Evolutionary conservation across 768 basidiomycete species (phyloP), one percentile per base, ranked within the genome.

Genomic region (Phylloporus sp.): DNA sequence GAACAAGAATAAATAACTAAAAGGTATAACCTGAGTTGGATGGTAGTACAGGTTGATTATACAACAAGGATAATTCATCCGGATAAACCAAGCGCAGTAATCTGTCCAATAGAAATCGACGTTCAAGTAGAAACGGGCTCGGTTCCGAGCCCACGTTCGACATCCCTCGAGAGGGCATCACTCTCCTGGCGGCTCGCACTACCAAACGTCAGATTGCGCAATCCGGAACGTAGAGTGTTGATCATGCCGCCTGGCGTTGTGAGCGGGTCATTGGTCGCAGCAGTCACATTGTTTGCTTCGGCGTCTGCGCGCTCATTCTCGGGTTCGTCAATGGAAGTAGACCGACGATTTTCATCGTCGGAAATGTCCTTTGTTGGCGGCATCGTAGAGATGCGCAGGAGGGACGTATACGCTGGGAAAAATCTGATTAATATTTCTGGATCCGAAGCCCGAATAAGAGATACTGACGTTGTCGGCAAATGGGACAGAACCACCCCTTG

Each of bases 401-500:
- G 76, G 1, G 92, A 93, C 0, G 91, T 93, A 62, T 95, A 95
- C 11, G 92, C 90, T 92, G 56, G 9, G 23, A 24, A 49, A 6
- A 4, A 18, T 32, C 20, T 24, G 4, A 16, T 31, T 55, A 52
- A 32, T 47, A 46, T 34, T 16, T 53, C 43, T n/a, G 16, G 8
- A 27, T 10, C 23, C 4, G 18, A 29, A 31, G 29, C 7, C 32
- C n/a, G 36, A 22, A 16, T 38, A 23, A 45, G 29, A 45, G n/a
- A 43, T 6, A 79, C 90, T 69, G 64, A 94, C 91, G 92, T 77
- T 94, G 93, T 58, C 94, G 81, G 69, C 94, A 95, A 44, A 97
- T 91, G 26, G 94, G 94, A 67, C 94, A 97, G 78, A 88, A 91
- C 94, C 94, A 97, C 6, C 94, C 94, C 71, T 97, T 97, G 0